Evolutionary conservation across 2,329 filamentous ascomycete species (phyloP).

Genomic region (Anthostomella pinea): DNA sequence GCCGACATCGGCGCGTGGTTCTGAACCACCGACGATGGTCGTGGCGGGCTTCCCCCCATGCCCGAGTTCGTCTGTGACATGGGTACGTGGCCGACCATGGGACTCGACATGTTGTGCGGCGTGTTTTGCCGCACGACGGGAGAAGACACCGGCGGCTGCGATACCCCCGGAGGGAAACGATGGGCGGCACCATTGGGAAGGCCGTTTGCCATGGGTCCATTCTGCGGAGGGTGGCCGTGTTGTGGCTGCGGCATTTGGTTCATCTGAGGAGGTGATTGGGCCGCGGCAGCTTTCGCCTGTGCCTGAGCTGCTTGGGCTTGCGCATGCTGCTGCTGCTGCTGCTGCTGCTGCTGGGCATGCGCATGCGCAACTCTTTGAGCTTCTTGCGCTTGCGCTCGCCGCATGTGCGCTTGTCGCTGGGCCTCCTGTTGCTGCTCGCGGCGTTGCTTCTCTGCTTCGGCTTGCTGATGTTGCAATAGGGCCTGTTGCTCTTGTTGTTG

Average conservation of each 20-base stretch:
- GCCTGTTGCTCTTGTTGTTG: slow-evolving; percentile 43
- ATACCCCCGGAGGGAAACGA: slow-evolving; percentile 54
- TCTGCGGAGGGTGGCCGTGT: slow-evolving; percentile 43
- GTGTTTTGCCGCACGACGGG: slow-evolving; percentile 63
- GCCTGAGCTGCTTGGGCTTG: slow-evolving; percentile 31
- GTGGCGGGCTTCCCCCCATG: slow-evolving; percentile 65
- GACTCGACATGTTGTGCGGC: slow-evolving; percentile 63
- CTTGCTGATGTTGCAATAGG: slow-evolving; percentile 43
- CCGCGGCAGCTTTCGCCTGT: slow-evolving; percentile 30
- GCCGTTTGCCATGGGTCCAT: slow-evolving; percentile 35
- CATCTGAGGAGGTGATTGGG: slow-evolving; percentile 30
- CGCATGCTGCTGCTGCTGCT: slow-evolving; percentile 24
- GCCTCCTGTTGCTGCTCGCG: slow-evolving; percentile 41
- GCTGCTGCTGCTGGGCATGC: no score
- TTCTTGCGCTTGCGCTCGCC: slow-evolving; percentile 14
- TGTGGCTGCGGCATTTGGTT: slow-evolving; percentile 37
- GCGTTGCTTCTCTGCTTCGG: slow-evolving; percentile 22
- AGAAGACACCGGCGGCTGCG: slow-evolving; percentile 65
- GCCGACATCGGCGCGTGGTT: slow-evolving; percentile 55
- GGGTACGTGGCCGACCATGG: slow-evolving; percentile 58
- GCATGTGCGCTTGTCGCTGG: slow-evolving; percentile 31
- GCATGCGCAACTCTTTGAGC: no score
- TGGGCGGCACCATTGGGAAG: slow-evolving; percentile 42
- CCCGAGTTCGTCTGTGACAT: slow-evolving; percentile 67
- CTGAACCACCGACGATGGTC: slow-evolving; percentile 65